phyloP scores from a whole-genome alignment of 208 protist genomes.

The Blechomonas ayalai region DNA sequence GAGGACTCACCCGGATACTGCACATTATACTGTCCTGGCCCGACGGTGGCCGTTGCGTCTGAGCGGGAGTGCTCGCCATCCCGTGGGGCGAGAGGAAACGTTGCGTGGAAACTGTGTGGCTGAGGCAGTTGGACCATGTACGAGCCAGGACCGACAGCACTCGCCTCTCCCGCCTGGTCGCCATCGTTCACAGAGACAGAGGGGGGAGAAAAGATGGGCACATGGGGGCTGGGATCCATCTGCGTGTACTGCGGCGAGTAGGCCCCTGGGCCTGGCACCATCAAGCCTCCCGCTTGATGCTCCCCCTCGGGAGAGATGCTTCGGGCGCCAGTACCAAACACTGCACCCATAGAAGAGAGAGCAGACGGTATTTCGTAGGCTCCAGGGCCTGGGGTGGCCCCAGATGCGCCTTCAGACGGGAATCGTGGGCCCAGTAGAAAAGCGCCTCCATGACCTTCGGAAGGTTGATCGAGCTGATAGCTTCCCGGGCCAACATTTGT shows the following conservation, averaged over 20 bases:
- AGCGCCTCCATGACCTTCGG: conserved; percentile 1
- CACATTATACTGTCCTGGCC: conserved; percentile 11
- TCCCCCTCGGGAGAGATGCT: conserved; percentile 5
- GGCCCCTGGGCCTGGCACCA: conserved; percentile 33
- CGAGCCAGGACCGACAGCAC: conserved; percentile 32
- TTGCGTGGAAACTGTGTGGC: conserved; percentile 13
- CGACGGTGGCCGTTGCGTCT: conserved; percentile 2
- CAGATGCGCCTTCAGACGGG: no score
- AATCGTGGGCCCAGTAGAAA: conserved; percentile 4
- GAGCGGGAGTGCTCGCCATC: background rate
- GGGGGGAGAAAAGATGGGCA: conserved; percentile 18
- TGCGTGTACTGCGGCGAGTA: conserved; percentile 26
- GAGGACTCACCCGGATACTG: conserved; percentile 11
- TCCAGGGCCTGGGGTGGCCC: conserved; percentile 33
- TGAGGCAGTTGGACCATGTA: conserved; percentile 16
- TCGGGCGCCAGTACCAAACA: conserved; percentile 8
- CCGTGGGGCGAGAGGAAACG: conserved; percentile 9
- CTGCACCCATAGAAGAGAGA: background rate
- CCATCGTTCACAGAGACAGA: background rate
- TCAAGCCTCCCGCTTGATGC: background rate
- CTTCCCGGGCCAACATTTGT: conserved; percentile 29
- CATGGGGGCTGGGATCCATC: conserved; percentile 1
- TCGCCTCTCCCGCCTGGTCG: background rate
- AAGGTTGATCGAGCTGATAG: conserved; percentile 22
- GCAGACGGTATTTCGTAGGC: conserved; percentile 24